A percentile compares a stretch with the other conserved stretches of the same genome.
Evolutionary conservation across 768 basidiomycete genomes (phyloP).

Genomic region (Strobilomyces echinocephalus): DNA sequence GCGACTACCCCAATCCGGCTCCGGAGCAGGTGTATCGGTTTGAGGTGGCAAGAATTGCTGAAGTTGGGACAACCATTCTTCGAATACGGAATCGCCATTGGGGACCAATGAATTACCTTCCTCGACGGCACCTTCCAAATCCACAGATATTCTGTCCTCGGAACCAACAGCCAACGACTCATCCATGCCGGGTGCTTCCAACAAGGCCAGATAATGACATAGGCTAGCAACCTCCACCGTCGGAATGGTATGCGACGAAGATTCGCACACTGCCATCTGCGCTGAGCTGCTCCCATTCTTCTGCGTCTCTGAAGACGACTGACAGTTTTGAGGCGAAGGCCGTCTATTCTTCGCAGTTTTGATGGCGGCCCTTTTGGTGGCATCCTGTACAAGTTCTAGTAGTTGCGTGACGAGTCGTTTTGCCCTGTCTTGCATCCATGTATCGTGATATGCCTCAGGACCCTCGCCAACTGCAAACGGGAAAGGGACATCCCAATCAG

Average conservation of each 20-base stretch:
- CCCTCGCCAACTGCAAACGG: conserved; percentile 71
- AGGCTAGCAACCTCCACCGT: conserved; percentile 10
- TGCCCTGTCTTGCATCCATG: conserved; percentile 62
- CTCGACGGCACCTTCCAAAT: conserved; percentile 9
- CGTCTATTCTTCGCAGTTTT: conserved; percentile 32
- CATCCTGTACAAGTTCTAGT: conserved; percentile 53
- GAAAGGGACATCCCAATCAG: conserved; percentile 80
- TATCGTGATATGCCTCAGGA: conserved; percentile 55
- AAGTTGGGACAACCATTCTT: conserved; percentile 51
- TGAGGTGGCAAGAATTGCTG: conserved; percentile 38
- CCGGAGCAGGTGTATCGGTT: conserved; percentile 4
- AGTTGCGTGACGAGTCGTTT: conserved; percentile 61
- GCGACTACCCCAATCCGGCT: conserved; percentile 6
- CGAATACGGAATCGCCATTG: conserved; percentile 39
- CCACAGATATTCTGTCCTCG: conserved; percentile 8
- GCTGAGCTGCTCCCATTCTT: background rate
- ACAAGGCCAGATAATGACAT: conserved; percentile 38
- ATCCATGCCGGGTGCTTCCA: conserved; percentile 25
- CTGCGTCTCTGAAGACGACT: conserved; percentile 19
- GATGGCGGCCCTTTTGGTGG: conserved; percentile 56
- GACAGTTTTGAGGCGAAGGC: conserved; percentile 33
- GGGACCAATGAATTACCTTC: conserved; percentile 5
- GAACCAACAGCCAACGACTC: background rate
- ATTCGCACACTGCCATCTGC: background rate
- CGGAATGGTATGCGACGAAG: background rate